Conservation (phyloP, 2,329 filamentous ascomycete species). For the Shiraia sp. region DNA sequence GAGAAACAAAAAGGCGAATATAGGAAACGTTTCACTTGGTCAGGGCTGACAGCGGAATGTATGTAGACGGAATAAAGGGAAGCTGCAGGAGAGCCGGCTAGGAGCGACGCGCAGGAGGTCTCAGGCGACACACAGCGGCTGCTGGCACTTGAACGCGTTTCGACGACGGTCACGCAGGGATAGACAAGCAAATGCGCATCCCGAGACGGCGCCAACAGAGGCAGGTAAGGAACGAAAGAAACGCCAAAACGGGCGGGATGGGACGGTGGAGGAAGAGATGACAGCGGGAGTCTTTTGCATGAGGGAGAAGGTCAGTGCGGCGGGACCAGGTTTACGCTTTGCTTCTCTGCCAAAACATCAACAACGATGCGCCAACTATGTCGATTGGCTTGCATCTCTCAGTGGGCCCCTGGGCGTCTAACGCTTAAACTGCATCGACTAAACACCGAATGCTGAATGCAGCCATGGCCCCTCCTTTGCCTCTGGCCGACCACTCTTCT, state of each 20-base stretch:
- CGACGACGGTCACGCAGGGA: slow-evolving; percentile 24
- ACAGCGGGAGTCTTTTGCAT: slow-evolving; percentile 35
- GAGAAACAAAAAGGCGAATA: slow-evolving; percentile 14
- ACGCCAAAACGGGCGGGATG: slow-evolving; percentile 27
- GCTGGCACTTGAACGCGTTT: slow-evolving; percentile 32
- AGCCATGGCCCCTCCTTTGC: too few relatives aligned
- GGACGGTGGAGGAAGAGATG: slow-evolving; percentile 20
- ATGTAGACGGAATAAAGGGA: slow-evolving; percentile 17
- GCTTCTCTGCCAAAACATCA: too few relatives aligned
- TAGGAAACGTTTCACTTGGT: slow-evolving; percentile 17
- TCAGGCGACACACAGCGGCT: slow-evolving; percentile 23
- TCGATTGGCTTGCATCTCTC: too few relatives aligned
- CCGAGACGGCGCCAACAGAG: slow-evolving; percentile 35
- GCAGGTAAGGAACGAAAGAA: slow-evolving; percentile 28
- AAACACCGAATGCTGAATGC: too few relatives aligned
- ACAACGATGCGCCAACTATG: too few relatives aligned
- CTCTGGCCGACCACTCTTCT: too few relatives aligned
- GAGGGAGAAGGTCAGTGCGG: slow-evolving; percentile 5
- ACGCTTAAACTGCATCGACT: background rate
- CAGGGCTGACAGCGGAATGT: slow-evolving; percentile 11
- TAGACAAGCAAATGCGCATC: slow-evolving; percentile 30
- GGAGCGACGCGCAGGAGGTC: slow-evolving; percentile 26
- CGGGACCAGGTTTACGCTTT: background rate
- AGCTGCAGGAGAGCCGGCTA: slow-evolving; percentile 19
- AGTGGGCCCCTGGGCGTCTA: too few relatives aligned